Base-by-base conservation (phyloP, 2,329 filamentous ascomycete species). In the Penicillium sp. region DNA sequence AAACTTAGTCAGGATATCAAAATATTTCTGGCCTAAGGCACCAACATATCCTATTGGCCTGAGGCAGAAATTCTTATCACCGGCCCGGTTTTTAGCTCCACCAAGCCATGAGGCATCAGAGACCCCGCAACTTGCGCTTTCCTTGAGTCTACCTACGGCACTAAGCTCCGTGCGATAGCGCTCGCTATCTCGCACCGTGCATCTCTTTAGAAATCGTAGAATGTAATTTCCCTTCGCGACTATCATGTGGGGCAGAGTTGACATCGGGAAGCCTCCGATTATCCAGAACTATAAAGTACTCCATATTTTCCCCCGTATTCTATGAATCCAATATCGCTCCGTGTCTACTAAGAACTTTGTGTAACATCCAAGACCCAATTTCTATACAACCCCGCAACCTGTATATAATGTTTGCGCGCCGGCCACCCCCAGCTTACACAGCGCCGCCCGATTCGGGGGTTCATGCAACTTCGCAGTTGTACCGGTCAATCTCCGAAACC, bases 371-470 rank as follows among this genome's bases (percentile, higher is more conserved):
- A 40, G 14, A 36, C 6, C 19, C 19, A 10, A 12, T 28, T 12
- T 50, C 2, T 37, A 37, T 11, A 19, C 11, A 10, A 28, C n/a
- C 11, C 12, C 12, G n/a, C 12, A 33, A 36, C 26, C n/a, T 4
- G 14, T 22, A 10, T 44, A 62, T 50, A 11, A 73, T 72, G 65
- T 55, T 67, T 59, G 53, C 65, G 26, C 69, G 61, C 56, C 72
- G 65, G 22, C 73, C 74, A 57, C 64, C 73, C 5, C 74, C 73
- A 16, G 74, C 74, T 35, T 76, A 76, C 53, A 69, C 68, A 33
- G 71, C 73, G 11, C 68, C 73, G 3, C 61, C 67, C 6, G 62
- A 71, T 35, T 75, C 73, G 10, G 63, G 62, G 0, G 63, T 76
- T 43, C 66, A 74, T 56, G 73, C 68, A 22, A 71, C 69, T 14